Base-by-base conservation (phyloP, 495 filamentous ascomycete genomes). In the Annulohypoxylon stygium region DNA sequence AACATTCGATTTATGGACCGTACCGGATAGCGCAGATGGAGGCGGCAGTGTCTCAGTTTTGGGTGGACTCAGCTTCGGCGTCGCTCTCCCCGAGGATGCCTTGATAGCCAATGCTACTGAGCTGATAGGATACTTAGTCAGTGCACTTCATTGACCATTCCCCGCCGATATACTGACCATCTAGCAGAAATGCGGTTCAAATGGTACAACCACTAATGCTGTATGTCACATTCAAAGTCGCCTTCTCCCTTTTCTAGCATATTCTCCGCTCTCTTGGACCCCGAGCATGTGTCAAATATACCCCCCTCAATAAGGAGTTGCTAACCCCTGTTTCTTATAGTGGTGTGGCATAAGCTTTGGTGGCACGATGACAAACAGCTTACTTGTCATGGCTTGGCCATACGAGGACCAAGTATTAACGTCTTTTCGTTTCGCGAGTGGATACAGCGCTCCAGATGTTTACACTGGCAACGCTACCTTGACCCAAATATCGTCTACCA, bases 381-480 rank as follows among this genome's bases (percentile, higher is more conserved):
- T 90, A 43, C 81, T 91, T 58, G 81, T 91, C 30, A 80, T 90
- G 69, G 87, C 87, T 14, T 91, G 84, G 82, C 79, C 84, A 9
- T 81, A 84, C 76, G 80, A 83, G 26, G 78, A 83, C 33, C 67
- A 81, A 36, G 81, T 90, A 39, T 78, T 84, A 45, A 90, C 88
- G 2, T 86, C 85, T 3, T 86, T 90, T 78, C 81, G 86, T 36
- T 90, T 86, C 69, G 84, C 88, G 11, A 81, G 82, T 26, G 87
- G 86, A 30, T 93, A 91, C 75, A 79, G 83, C 34, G 79, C 83
- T 14, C 90, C 90, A 0, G 81, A 79, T 4, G 53, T 87, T 34
- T 93, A 92, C 74, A 83, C 82, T 12, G 89, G 89, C 45, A 84
- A 85, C 68, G 89, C 88, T 16, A 86, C 83, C 26, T 64, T 88